phyloP scores from a whole-genome alignment of 331 rosid species.

The Telfairia occidentalis region DNA sequence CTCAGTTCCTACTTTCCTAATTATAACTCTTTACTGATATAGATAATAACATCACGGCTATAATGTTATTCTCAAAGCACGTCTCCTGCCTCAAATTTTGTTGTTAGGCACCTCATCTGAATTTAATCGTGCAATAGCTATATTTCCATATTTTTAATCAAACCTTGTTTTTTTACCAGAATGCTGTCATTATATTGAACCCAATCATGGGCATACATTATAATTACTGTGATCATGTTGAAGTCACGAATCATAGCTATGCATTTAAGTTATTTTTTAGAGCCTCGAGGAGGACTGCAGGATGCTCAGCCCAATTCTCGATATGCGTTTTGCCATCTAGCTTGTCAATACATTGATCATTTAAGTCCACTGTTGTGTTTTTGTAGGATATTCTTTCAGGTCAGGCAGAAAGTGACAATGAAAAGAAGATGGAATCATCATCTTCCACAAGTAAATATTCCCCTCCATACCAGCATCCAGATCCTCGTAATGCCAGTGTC shows the following conservation, averaged over 20 bases:
- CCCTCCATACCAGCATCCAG: background rate
- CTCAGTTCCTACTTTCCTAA: background rate
- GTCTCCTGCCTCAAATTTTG: background rate
- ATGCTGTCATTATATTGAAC: background rate
- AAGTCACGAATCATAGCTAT: background rate
- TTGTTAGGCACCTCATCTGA: background rate
- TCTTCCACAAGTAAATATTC: conserved; percentile 16
- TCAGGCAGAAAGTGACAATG: conserved; percentile 26
- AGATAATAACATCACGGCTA: background rate
- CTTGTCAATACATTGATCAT: background rate
- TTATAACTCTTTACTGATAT: background rate
- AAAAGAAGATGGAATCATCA: conserved; percentile 24
- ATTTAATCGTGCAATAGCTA: background rate
- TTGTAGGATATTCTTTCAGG: conserved; percentile 36
- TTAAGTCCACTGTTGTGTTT: background rate
- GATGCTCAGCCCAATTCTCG: background rate
- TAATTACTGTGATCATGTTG: background rate
- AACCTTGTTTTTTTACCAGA: background rate
- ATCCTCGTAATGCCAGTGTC: conserved; percentile 2
- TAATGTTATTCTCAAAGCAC: background rate
- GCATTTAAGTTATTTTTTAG: background rate
- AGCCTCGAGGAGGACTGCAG: background rate
- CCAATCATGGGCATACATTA: background rate
- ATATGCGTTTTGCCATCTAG: background rate
- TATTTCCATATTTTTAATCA: background rate